phyloP scores from a whole-genome alignment of 129 eudicot species.

The Silybum marianum region DNA sequence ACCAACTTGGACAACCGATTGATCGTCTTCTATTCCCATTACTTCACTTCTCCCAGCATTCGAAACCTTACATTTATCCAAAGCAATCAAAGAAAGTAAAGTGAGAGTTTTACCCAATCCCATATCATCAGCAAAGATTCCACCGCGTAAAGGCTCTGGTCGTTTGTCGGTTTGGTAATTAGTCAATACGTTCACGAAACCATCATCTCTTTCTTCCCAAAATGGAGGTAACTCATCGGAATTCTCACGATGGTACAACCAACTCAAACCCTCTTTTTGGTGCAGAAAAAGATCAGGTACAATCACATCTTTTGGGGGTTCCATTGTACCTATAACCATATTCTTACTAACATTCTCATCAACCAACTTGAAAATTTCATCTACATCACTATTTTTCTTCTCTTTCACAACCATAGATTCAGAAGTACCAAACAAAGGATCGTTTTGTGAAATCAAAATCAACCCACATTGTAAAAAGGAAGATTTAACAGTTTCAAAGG shows the following conservation, averaged over 20 bases:
- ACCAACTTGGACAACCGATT: slow-evolving; percentile 22
- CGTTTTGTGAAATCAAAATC: slow-evolving; percentile 44
- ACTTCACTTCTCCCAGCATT: slow-evolving; percentile 26
- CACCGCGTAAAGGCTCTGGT: slow-evolving; percentile 87
- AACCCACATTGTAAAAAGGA: slow-evolving; percentile 49
- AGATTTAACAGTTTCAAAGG: slow-evolving; percentile 42
- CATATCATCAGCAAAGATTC: slow-evolving; percentile 97
- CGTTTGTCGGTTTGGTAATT: slow-evolving; percentile 44
- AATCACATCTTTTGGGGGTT: slow-evolving; percentile 63
- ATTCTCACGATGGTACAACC: slow-evolving; percentile 74
- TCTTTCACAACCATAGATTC: slow-evolving; percentile 65
- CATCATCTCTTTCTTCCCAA: slow-evolving; percentile 60
- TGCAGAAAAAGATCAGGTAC: slow-evolving; percentile 61
- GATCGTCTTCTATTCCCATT: slow-evolving; percentile 30
- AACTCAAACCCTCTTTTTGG: slow-evolving; percentile 79
- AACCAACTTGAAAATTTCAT: slow-evolving; percentile 73
- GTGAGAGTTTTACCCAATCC: slow-evolving; percentile 94
- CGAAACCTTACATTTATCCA: slow-evolving; percentile 46
- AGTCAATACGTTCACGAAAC: slow-evolving; percentile 67
- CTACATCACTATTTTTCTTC: slow-evolving; percentile 39
- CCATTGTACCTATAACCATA: slow-evolving; percentile 43
- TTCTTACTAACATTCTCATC: slow-evolving; percentile 50
- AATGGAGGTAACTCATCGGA: slow-evolving; percentile 74
- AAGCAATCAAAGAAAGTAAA: slow-evolving; percentile 73
- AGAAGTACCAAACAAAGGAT: slow-evolving; percentile 43